Percentiles rank a stretch among this genome's conserved stretches.
These are phyloP conservation scores for Tolypocladium tropicale DNA, from an alignment of 2,329 filamentous ascomycete genomes.

Conservation along the genomic window DNA sequence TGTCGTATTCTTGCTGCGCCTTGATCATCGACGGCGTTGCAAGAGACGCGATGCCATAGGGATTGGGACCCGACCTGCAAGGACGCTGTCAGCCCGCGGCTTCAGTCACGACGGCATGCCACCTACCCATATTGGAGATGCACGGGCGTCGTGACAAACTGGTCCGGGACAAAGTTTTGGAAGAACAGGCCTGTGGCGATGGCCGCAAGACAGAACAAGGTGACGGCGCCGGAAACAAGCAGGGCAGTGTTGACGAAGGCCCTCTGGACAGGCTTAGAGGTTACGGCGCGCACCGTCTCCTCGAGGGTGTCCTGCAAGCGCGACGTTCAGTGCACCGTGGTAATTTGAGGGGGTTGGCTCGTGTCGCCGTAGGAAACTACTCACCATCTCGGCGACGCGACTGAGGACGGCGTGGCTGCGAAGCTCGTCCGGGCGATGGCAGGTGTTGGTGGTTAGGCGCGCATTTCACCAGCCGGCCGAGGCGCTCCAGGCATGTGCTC, in stretches of 20 bases:
- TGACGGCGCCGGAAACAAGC: slow-evolving; percentile 28
- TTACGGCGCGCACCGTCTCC: slow-evolving; percentile 27
- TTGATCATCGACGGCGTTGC: slow-evolving; percentile 48
- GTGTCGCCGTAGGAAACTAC: neutral
- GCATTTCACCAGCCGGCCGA: neutral
- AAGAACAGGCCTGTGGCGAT: slow-evolving; percentile 44
- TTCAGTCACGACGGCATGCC: neutral
- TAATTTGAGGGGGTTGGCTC: too few species aligned
- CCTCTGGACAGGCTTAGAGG: slow-evolving; percentile 41
- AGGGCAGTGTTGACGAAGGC: slow-evolving; percentile 37
- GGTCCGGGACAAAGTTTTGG: slow-evolving; percentile 44
- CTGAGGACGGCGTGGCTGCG: neutral
- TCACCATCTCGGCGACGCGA: slow-evolving; percentile 1
- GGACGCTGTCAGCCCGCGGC: slow-evolving; percentile 6
- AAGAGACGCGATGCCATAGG: slow-evolving; percentile 40
- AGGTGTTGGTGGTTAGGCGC: neutral
- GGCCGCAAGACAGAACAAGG: slow-evolving; percentile 36
- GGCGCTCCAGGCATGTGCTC: neutral
- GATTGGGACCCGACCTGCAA: slow-evolving; percentile 36
- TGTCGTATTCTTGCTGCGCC: slow-evolving; percentile 72
- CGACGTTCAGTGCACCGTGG: neutral
- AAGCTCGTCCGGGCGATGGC: neutral
- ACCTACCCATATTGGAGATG: slow-evolving; percentile 50
- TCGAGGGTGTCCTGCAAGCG: slow-evolving; percentile 22
- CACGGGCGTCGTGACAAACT: slow-evolving; percentile 40